A percentile compares a stretch with the other conserved stretches of the same genome.
phyloP scores from a whole-genome alignment of 2,329 filamentous ascomycete species.

The Colletotrichum sidae region DNA sequence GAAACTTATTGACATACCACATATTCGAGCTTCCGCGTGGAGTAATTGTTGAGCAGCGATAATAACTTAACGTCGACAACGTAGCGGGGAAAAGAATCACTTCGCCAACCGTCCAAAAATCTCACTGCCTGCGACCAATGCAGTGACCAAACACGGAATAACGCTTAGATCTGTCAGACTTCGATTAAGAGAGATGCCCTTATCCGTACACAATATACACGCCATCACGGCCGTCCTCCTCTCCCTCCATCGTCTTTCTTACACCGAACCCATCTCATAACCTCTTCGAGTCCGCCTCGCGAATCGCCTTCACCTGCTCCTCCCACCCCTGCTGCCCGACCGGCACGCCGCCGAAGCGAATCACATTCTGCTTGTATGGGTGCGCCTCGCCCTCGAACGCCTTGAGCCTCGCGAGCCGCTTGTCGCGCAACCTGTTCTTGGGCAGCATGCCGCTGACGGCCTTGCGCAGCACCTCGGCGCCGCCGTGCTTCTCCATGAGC shows the following conservation, averaged over 20 bases:
- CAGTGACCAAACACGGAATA: not conserved
- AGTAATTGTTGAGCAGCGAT: too few species aligned
- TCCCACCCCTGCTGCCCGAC: constrained; percentile 68
- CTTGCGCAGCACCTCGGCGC: constrained; percentile 88
- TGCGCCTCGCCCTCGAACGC: constrained; percentile 94
- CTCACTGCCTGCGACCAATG: too few species aligned
- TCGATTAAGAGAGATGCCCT: constrained; percentile 31
- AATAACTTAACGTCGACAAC: too few species aligned
- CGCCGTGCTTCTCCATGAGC: constrained; percentile 94
- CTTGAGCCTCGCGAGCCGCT: constrained; percentile 88
- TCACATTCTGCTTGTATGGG: constrained; percentile 90
- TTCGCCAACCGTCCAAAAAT: too few species aligned
- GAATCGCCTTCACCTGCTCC: constrained; percentile 61
- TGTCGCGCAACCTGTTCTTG: constrained; percentile 93
- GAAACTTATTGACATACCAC: too few species aligned
- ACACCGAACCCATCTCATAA: constrained; percentile 52
- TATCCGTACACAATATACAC: constrained; percentile 39
- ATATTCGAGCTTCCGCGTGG: too few species aligned
- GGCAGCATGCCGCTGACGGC: constrained; percentile 98
- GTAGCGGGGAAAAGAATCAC: too few species aligned
- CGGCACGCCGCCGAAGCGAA: constrained; percentile 74
- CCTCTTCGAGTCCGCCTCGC: constrained; percentile 61
- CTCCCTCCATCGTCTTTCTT: not conserved
- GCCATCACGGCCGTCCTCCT: constrained; percentile 23
- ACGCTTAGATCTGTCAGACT: constrained; percentile 18